Base-by-base conservation (phyloP, 352 stramenopile species). In the Phytopythium helicoides region DNA sequence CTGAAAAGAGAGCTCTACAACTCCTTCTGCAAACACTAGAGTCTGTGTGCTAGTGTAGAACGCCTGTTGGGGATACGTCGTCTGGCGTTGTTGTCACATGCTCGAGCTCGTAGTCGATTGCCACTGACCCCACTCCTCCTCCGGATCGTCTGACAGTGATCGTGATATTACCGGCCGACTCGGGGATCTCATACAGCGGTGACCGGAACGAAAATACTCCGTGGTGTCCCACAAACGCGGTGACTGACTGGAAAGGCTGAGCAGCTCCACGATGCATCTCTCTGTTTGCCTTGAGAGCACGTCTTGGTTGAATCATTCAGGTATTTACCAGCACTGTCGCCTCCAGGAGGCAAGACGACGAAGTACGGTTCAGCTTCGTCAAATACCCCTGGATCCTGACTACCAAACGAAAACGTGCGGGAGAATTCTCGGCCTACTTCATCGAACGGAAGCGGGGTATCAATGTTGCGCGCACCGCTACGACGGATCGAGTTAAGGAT, bases 361-460 rank as follows among this genome's bases (percentile, higher is more conserved):
- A 75, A 66, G 81, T 77, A 97, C 4, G 73, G 46, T 54, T 98
- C 95, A 12, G 88, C 90, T 53, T 98, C 92, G 64, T 97, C 94
- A 73, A 98, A 98, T 34, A 88, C 76, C 31, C 87, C 73, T 10
- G 81, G 72, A 41, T 93, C 72, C 54, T 96, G 84, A 31, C 86
- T 97, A 12, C 89, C 92, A 66, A 97, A 98, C 28, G 90, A 85
- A 37, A 97, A 87, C 12, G 62, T 76, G 48, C 92, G 84, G 25
- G 86, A 96, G 36, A 98, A 89, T 52, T 98, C 91, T 28, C 95
- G 86, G 11, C 47, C 60, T 11, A 84, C 46, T 52, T 98, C 95
- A 58, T 98, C 95, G 14, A 77, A 64, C 1, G 94, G 95, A 28
- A 98, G 56, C 8, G 69, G 58, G 11, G 81, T 52, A 52, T 92